Evolutionary conservation across 306 rosid species (phyloP).

Genomic region (Leucaena leucocephala): DNA sequence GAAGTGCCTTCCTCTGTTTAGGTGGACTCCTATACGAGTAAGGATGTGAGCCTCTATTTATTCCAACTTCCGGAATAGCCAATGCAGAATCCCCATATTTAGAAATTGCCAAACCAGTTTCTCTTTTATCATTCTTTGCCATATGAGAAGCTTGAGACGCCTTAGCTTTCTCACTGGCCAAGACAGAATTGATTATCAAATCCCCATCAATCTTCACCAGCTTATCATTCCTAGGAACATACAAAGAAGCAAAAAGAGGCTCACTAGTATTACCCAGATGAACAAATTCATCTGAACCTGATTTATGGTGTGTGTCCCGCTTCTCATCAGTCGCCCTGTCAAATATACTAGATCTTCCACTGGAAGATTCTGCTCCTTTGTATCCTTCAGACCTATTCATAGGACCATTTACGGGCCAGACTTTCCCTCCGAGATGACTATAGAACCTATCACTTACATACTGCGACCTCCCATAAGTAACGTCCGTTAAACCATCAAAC

Average conservation of each 20-base stretch:
- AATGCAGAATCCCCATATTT: constrained; percentile 65
- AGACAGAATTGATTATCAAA: constrained; percentile 88
- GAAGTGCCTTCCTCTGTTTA: constrained; percentile 68
- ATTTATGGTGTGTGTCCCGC: constrained; percentile 7
- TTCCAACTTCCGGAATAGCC: constrained; percentile 74
- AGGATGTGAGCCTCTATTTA: constrained; percentile 62
- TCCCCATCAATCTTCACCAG: constrained; percentile 95
- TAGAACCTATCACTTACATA: constrained; percentile 52
- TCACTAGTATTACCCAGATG: constrained; percentile 64
- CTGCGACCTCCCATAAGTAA: constrained; percentile 49
- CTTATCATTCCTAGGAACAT: constrained; percentile 94
- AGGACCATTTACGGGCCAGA: constrained; percentile 52
- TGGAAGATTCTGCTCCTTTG: constrained; percentile 41
- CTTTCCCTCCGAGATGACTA: constrained; percentile 56
- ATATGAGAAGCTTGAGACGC: constrained; percentile 51
- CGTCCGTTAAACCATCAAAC: constrained; percentile 56
- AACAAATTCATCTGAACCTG: no score
- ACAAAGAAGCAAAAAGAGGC: constrained; percentile 90
- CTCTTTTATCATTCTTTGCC: constrained; percentile 47
- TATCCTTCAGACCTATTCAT: constrained; percentile 57
- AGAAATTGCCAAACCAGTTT: constrained; percentile 67
- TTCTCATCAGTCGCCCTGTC: constrained; percentile 43
- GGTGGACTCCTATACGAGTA: constrained; percentile 52
- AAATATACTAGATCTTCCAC: constrained; percentile 50
- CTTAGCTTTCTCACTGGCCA: constrained; percentile 92